A percentile compares a stretch with the other conserved stretches of the same genome.
Evolutionary conservation across 148 eudicot species (phyloP).

Genomic region (Salicornia ramosissima): DNA sequence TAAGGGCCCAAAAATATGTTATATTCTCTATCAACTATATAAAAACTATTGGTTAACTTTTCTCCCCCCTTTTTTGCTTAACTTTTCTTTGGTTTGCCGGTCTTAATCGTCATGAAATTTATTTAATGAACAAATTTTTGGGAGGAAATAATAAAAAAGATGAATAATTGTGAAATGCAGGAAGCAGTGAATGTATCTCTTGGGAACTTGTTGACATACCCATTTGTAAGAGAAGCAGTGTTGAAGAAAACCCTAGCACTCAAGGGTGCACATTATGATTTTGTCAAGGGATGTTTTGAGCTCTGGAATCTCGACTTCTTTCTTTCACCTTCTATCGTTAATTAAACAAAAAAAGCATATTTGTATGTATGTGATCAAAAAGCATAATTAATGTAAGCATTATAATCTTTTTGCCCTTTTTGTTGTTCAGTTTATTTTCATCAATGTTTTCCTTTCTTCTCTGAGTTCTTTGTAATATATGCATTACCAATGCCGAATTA

Average conservation of each 20-base stretch:
- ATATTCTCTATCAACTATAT: too few species aligned
- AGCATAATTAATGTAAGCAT: background rate
- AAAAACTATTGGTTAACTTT: too few species aligned
- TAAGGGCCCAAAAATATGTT: too few species aligned
- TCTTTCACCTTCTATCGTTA: conserved; percentile 36
- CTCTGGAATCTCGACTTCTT: conserved; percentile 63
- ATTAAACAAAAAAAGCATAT: too few species aligned
- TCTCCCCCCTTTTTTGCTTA: too few species aligned
- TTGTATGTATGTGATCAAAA: too few species aligned
- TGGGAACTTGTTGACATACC: conserved; percentile 75
- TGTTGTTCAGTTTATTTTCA: background rate
- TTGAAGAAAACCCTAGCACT: conserved; percentile 51
- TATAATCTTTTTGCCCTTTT: background rate
- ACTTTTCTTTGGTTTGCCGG: too few species aligned
- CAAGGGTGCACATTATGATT: conserved; percentile 85
- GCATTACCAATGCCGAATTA: background rate
- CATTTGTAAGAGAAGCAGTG: conserved; percentile 72
- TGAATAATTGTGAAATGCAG: conserved; percentile 28
- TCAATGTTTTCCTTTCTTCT: background rate
- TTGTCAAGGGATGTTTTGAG: conserved; percentile 64
- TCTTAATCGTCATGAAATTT: too few species aligned
- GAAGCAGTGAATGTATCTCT: conserved; percentile 92
- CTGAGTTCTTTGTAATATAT: background rate
- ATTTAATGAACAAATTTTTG: too few species aligned
- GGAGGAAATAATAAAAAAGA: too few species aligned